Conservation (phyloP, 1,284 basidiomycete species). For the Albatrellus sp. region DNA sequence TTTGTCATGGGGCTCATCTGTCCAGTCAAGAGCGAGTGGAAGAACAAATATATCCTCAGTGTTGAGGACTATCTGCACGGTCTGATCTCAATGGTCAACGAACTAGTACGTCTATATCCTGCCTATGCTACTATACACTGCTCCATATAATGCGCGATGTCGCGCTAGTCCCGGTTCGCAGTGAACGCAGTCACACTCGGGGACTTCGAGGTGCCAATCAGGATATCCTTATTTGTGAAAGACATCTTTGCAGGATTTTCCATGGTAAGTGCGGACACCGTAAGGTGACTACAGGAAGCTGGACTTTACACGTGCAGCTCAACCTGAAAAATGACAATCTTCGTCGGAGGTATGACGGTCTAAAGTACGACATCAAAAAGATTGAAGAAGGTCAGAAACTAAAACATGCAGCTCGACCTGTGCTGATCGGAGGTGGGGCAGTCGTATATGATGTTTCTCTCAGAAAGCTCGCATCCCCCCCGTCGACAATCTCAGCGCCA, state of each 20-base stretch:
- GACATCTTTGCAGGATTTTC: conserved; percentile 75
- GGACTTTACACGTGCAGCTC: conserved; percentile 60
- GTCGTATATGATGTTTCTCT: conserved; percentile 2
- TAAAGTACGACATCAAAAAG: conserved; percentile 84
- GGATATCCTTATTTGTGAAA: conserved; percentile 72
- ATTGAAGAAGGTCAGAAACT: conserved; percentile 69
- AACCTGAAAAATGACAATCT: conserved; percentile 81
- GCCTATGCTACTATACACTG: not conserved
- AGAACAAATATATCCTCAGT: conserved; percentile 47
- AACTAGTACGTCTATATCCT: conserved; percentile 41
- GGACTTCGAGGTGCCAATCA: conserved; percentile 69
- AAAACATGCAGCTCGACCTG: not conserved
- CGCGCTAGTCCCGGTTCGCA: conserved; percentile 59
- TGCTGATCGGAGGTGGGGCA: not conserved
- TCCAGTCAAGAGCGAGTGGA: conserved; percentile 32
- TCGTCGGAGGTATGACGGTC: conserved; percentile 66
- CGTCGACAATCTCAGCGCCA: too few relatives aligned
- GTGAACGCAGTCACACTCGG: conserved; percentile 77
- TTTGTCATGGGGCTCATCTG: conserved; percentile 2
- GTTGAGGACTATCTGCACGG: conserved; percentile 83
- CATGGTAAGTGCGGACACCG: conserved; percentile 35
- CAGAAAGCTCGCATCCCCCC: not conserved
- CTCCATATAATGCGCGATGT: conserved; percentile 1
- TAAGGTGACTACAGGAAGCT: conserved; percentile 29
- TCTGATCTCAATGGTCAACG: conserved; percentile 62